Conservation (phyloP, 176 grass and related monocot genomes). For the Phragmites australis region DNA sequence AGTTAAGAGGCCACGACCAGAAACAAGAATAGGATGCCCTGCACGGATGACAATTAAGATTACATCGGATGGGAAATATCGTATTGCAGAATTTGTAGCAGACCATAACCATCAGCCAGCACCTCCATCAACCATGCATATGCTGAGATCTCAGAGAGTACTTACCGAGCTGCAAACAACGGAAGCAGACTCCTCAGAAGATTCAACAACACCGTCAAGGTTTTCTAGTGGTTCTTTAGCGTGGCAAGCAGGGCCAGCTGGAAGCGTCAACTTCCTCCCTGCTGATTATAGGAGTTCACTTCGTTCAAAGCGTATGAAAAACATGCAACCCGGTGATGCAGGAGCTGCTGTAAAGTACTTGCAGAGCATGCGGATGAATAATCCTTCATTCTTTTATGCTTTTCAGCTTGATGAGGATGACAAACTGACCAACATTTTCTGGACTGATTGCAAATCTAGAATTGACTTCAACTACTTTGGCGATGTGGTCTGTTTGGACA, state of each 20-base stretch:
- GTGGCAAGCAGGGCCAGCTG: slow-evolving; percentile 34
- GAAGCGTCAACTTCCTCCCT: slow-evolving; percentile 55
- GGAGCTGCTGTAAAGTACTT: slow-evolving; percentile 77
- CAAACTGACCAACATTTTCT: slow-evolving; percentile 90
- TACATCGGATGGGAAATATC: slow-evolving; percentile 66
- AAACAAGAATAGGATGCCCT: slow-evolving; percentile 83
- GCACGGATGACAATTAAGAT: slow-evolving; percentile 91
- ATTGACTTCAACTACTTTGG: slow-evolving; percentile 70
- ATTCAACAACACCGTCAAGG: slow-evolving; percentile 57
- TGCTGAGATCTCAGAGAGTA: slow-evolving; percentile 87
- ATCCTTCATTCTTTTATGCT: slow-evolving; percentile 76
- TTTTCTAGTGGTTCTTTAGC: slow-evolving; percentile 46
- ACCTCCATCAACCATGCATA: slow-evolving; percentile 87
- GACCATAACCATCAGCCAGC: slow-evolving; percentile 93
- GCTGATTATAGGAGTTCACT: slow-evolving; percentile 72
- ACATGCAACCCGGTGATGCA: slow-evolving; percentile 81
- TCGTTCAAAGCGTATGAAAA: slow-evolving; percentile 74
- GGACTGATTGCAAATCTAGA: slow-evolving; percentile 79
- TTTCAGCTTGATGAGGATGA: slow-evolving; percentile 89
- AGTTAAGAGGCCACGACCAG: slow-evolving; percentile 77
- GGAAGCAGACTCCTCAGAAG: slow-evolving; percentile 78
- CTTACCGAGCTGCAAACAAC: slow-evolving; percentile 70
- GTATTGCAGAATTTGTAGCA: slow-evolving; percentile 65
- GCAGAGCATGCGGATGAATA: slow-evolving; percentile 73
- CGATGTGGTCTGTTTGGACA: slow-evolving; percentile 83